These are phyloP conservation scores for Phytophthora ohioensis DNA, from an alignment of 352 stramenopile genomes.

Conservation along the genomic window DNA sequence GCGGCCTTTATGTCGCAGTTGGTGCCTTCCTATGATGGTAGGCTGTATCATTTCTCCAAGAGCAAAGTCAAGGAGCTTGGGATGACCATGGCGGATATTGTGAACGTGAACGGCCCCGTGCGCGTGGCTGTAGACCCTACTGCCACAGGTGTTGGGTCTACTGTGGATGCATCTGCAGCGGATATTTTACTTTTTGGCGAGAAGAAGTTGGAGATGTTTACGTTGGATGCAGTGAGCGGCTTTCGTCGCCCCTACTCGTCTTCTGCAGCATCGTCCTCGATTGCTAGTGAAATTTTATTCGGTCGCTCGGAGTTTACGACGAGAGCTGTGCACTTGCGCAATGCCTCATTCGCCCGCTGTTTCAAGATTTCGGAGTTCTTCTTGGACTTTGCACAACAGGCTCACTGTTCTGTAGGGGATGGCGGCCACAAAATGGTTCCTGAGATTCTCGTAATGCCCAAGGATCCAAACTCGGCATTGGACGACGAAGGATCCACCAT, in stretches of 20 bases:
- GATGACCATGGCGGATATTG: constrained; percentile 82
- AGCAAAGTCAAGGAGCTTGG: constrained; percentile 70
- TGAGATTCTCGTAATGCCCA: constrained; percentile 68
- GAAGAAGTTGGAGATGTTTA: constrained; percentile 79
- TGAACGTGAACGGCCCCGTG: constrained; percentile 77
- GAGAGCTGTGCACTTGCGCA: constrained; percentile 63
- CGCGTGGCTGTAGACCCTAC: constrained; percentile 47
- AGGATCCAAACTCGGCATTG: constrained; percentile 54
- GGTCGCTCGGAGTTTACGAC: constrained; percentile 82
- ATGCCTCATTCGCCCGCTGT: constrained; percentile 68
- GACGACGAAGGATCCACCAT: constrained; percentile 77
- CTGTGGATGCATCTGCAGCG: constrained; percentile 31
- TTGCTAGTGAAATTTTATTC: constrained; percentile 62
- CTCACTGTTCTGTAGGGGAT: constrained; percentile 52
- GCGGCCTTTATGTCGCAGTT: constrained; percentile 61
- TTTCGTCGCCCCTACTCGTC: constrained; percentile 61
- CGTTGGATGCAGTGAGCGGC: constrained; percentile 68
- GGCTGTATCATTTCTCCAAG: constrained; percentile 79
- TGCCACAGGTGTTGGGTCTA: neutral
- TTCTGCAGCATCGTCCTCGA: constrained; percentile 17
- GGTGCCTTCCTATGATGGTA: constrained; percentile 79
- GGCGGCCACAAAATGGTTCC: constrained; percentile 43
- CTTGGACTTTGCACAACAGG: constrained; percentile 69
- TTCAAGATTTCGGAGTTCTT: constrained; percentile 90
- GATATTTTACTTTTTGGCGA: constrained; percentile 84